Evolutionary conservation across 78 protist genomes (phyloP).

Genomic region (Dictyostelium intermedium): DNA sequence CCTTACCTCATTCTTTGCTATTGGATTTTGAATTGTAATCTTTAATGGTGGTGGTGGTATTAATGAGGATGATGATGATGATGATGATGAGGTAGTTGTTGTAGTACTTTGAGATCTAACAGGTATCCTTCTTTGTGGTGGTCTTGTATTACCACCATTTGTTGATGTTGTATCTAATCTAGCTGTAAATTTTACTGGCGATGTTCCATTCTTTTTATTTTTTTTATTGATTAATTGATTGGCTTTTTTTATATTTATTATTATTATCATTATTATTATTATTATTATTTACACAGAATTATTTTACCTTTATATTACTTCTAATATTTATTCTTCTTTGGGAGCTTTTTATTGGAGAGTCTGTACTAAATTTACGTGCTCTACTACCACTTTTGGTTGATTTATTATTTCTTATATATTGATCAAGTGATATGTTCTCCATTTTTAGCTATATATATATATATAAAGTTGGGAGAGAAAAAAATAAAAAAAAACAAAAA

Average conservation of each 20-base stretch:
- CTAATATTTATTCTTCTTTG: background rate
- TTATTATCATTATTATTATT: no score
- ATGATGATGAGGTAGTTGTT: background rate
- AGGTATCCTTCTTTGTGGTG: background rate
- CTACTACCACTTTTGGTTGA: background rate
- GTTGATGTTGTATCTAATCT: background rate
- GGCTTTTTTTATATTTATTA: background rate
- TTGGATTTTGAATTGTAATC: conserved; percentile 19
- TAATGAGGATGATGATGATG: background rate
- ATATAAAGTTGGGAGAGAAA: no score
- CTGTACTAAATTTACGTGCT: background rate
- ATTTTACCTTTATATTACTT: background rate
- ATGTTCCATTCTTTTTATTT: background rate
- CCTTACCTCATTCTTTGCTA: background rate
- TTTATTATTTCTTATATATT: background rate
- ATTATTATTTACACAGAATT: no score
- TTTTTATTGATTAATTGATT: background rate
- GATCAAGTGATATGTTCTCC: background rate
- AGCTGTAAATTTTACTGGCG: background rate
- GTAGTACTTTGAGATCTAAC: background rate
- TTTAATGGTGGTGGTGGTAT: background rate
- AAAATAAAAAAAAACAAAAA: background rate
- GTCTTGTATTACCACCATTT: background rate
- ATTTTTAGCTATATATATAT: no score
- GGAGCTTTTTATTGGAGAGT: no score